phyloP scores from a whole-genome alignment of 129 eudicot genomes.

The Calendula officinalis region DNA sequence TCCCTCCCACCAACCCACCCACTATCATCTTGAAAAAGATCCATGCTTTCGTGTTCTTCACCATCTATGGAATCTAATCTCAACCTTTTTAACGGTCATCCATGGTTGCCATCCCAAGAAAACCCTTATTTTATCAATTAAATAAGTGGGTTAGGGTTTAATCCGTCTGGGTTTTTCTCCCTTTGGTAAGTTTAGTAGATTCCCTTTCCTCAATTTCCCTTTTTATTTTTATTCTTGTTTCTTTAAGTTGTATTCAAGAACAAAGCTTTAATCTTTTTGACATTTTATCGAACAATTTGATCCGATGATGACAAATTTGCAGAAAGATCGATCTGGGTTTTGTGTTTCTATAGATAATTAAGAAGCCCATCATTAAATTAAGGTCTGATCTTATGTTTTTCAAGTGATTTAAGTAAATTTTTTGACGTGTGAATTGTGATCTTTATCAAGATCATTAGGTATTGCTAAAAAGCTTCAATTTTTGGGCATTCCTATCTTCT shows the following conservation, averaged over 20 bases:
- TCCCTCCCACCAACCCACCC: slow-evolving; percentile 24
- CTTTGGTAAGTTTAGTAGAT: slow-evolving; percentile 24
- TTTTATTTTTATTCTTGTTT: not conserved
- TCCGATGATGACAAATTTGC: slow-evolving; percentile 18
- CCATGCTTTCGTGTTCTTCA: slow-evolving; percentile 23
- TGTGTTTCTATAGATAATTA: slow-evolving; percentile 12
- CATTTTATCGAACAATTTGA: slow-evolving; percentile 12
- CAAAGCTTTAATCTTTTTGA: slow-evolving; percentile 19
- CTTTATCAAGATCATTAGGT: slow-evolving; percentile 19
- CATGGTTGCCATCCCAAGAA: slow-evolving; percentile 19
- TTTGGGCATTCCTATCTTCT: slow-evolving; percentile 20
- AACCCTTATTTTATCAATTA: not conserved
- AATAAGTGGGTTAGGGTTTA: slow-evolving; percentile 22
- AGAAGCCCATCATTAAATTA: slow-evolving; percentile 18
- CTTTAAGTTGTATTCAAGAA: slow-evolving; percentile 9
- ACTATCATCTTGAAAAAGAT: slow-evolving; percentile 21
- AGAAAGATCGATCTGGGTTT: slow-evolving; percentile 26
- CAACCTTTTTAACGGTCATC: slow-evolving; percentile 20
- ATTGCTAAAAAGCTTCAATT: not conserved
- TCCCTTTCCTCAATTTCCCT: slow-evolving; percentile 1
- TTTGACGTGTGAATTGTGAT: slow-evolving; percentile 1
- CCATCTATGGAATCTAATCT: not conserved
- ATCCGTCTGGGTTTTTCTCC: slow-evolving; percentile 17
- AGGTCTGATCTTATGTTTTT: slow-evolving; percentile 22
- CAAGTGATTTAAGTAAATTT: slow-evolving; percentile 3